Base-by-base conservation (phyloP, 345 rosid species). In the Dovyalis caffra region DNA sequence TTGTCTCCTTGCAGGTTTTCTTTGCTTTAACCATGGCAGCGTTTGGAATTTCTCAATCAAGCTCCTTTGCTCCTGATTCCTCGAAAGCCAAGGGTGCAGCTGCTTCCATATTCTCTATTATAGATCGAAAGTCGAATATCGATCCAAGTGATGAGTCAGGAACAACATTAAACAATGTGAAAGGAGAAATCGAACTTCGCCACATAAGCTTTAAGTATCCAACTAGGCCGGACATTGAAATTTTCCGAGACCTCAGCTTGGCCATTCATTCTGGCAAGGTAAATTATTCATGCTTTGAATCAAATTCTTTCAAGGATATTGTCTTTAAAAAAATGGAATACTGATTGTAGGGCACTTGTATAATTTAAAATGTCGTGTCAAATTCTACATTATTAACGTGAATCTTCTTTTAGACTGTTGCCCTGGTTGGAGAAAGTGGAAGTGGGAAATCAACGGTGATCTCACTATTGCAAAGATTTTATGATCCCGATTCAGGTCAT, bases 391-490 rank as follows among this genome's bases (percentile, higher is more conserved):
- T 5, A 16, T 12, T 20, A 65, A 28, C 33, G 32, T 37, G 38
- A 26, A 11, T 9, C 58, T 63, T 31, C 37, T 80, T 74, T 43
- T 86, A 94, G 97, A 90, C 95, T 28, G 86, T 94, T 60, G 97
- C 97, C 76, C 72, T 93, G 69, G 98, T 93, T 31, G 97, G 95
- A 70, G 97, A 93, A 78, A 93, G 97, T 51, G 97, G 98, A 31
- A 79, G 98, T 18, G 98, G 97, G 5, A 93, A 93, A 82, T 93
- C 97, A 1, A 91, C 97, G 0, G 91, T 90, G 25, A 85, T 90
- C n/a, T 77, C 98, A 0, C 67, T 91, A 79, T 18, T 93, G 81
- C 97, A 93, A 72, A 83, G 98, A 62, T 93, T 91, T 77, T 91
- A 93, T 37, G 90, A 91, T 78, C 92, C 91, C 33, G 91, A 93